Base-by-base conservation (phyloP, 768 basidiomycete genomes). In the Phanerochaete carnosa region DNA sequence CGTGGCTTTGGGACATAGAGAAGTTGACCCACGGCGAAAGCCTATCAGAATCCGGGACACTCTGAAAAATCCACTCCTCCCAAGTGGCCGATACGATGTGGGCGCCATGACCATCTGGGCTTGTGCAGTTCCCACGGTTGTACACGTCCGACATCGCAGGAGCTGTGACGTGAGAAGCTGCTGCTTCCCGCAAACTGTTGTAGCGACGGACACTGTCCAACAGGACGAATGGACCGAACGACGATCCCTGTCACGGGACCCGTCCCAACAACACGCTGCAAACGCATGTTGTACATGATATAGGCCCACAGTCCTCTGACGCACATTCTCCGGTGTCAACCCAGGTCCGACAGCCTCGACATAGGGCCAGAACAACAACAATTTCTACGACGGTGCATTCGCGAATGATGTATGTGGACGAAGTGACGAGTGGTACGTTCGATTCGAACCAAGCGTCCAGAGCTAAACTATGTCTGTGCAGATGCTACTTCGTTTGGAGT, bases 241-340 rank as follows among this genome's bases (percentile, higher is more conserved):
- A 55, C 54, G 59, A 60, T 60, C 46, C 8, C 53, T 29, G 49
- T 55, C 52, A 59, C 61, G 45, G 45, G 58, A 60, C 66, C 66
- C 69, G 66, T 70, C 65, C 65, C 54, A 39, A 60, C 55, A 66
- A 68, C 69, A 70, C 67, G 69, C 69, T 67, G 66, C 67, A 66
- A 64, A 62, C 65, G 69, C 69, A 62, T 70, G 69, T 68, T 52
- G 58, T 25, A 56, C 53, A 59, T 60, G 60, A 67, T 67, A 67
- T 66, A 60, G 64, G 60, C 61, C 51, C 45, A 28, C 55, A 28
- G 53, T 26, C 56, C 50, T 39, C 49, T 50, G 37, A 45, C 50
- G 50, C 58, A 47, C 51, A 30, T 23, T 35, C 19, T 51, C 28
- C 45, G 49, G 47, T 29, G 23, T 4, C 46, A 45, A 43, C 50